Evolutionary conservation across 257 asterid species (phyloP).

Genomic region (Ilex aquifolium): DNA sequence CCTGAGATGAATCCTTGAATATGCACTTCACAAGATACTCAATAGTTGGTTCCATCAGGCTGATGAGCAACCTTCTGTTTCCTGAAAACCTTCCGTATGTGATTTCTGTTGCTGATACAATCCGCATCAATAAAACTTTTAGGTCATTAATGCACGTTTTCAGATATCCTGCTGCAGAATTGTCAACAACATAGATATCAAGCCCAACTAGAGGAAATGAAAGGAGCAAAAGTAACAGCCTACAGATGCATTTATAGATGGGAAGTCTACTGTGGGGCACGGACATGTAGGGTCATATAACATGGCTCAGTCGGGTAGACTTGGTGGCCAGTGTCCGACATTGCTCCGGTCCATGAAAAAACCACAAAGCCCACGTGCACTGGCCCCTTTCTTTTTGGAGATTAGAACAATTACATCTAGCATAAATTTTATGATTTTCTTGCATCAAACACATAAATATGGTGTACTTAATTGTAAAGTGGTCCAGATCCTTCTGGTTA

Average conservation of each 20-base stretch:
- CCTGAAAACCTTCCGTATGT: constrained; percentile 30
- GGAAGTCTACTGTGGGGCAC: not conserved
- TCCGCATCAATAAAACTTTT: constrained; percentile 40
- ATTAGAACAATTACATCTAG: too few species aligned
- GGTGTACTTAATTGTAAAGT: not conserved
- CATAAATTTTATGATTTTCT: too few species aligned
- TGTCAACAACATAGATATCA: not conserved
- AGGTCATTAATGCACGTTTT: constrained; percentile 64
- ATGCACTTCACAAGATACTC: constrained; percentile 59
- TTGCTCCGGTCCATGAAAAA: not conserved
- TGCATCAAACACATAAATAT: not conserved
- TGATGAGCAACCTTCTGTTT: constrained; percentile 35
- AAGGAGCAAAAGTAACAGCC: not conserved
- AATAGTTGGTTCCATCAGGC: constrained; percentile 69
- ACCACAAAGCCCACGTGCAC: not conserved
- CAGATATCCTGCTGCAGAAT: constrained; percentile 53
- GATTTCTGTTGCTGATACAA: constrained; percentile 30
- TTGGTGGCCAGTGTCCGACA: not conserved
- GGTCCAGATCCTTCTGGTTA: not conserved
- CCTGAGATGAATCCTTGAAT: constrained; percentile 63
- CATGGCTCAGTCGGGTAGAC: not conserved
- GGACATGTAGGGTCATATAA: not conserved
- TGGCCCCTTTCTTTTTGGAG: too few species aligned
- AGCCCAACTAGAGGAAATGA: constrained; percentile 17
- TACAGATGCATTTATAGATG: not conserved